Conservation (phyloP, 1,139 yeast species). For the Candida labiduridarum region DNA sequence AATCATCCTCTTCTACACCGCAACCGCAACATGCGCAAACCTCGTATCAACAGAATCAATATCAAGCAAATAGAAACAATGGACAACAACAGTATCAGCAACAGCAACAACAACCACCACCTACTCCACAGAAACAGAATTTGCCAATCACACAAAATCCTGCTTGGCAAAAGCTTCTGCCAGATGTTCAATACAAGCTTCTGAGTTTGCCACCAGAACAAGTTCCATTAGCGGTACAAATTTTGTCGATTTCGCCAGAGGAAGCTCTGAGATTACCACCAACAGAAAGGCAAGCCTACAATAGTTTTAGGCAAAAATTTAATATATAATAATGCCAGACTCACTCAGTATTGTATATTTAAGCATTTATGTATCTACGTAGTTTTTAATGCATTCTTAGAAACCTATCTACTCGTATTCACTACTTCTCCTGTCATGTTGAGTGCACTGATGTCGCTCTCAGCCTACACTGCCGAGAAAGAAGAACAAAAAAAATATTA, state of each 20-base stretch:
- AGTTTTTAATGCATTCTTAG: neutral
- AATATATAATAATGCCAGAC: neutral
- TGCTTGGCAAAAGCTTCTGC: slow-evolving; percentile 54
- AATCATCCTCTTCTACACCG: slow-evolving; percentile 27
- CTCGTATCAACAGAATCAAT: slow-evolving; percentile 9
- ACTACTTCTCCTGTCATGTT: no score
- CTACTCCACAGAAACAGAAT: slow-evolving; percentile 17
- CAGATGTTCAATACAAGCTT: slow-evolving; percentile 50
- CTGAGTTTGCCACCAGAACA: slow-evolving; percentile 54
- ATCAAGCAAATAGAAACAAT: slow-evolving; percentile 4
- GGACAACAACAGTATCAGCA: slow-evolving; percentile 14
- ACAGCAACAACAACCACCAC: slow-evolving; percentile 14
- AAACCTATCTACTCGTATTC: neutral
- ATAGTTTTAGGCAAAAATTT: slow-evolving; percentile 36
- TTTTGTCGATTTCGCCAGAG: slow-evolving; percentile 56
- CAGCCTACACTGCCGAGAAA: neutral
- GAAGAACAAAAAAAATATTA: neutral
- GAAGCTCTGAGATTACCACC: slow-evolving; percentile 59
- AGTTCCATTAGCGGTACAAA: slow-evolving; percentile 67
- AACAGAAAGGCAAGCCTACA: slow-evolving; percentile 51
- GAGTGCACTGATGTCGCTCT: neutral
- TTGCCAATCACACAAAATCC: neutral
- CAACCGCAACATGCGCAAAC: slow-evolving; percentile 20
- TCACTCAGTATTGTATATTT: neutral
- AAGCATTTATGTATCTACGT: neutral